Base-by-base conservation (phyloP, 192 early-diverging fungal genomes). In the Phlyctochytrium planicorne region DNA sequence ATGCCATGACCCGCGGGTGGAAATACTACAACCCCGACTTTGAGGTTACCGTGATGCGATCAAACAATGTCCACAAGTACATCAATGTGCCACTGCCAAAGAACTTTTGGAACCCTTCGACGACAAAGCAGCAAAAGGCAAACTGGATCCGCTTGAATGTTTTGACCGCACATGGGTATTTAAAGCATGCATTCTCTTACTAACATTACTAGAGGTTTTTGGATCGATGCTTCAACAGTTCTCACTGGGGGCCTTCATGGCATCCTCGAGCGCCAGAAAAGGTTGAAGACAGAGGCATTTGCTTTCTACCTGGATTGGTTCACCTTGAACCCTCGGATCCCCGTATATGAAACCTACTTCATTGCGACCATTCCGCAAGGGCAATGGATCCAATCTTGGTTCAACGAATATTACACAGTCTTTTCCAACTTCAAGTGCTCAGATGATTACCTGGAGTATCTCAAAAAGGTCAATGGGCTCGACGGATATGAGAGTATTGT, bases 101-200 rank as follows among this genome's bases (percentile, higher is more conserved):
- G 10, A 6, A 47, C 20, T 47, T 47, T 47, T 47, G 40, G 40
- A 47, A 6, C 40, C 10, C 6, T 20, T 6, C 6, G 10, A 47
- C 40, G 10, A 47, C 40, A 20, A 6, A 20, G 40, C 40, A 47
- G 40, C 40, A 47, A 47, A 6, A 24, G 6, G 56, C 56, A 6
- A 30, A 59, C 56, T 59, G 56, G 56, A 59, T 59, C 29, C 56
- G 56, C 12, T 30, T 59, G 56, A 24, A 6, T 6, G 56, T 59
- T 6, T 30, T 59, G 23, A 59, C 14, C 12, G 56, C 6, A 24
- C 6, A 59, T 6, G 56, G 47, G n/a, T n/a, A n/a, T n/a, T n/a
- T n/a, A n/a, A n/a, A n/a, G n/a, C n/a, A n/a, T n/a, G n/a, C n/a
- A n/a, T n/a, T n/a, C n/a, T n/a, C n/a, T n/a, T n/a, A n/a, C n/a